Base-by-base conservation (phyloP, 805 yeast species). In the Starmerella davenportii region DNA sequence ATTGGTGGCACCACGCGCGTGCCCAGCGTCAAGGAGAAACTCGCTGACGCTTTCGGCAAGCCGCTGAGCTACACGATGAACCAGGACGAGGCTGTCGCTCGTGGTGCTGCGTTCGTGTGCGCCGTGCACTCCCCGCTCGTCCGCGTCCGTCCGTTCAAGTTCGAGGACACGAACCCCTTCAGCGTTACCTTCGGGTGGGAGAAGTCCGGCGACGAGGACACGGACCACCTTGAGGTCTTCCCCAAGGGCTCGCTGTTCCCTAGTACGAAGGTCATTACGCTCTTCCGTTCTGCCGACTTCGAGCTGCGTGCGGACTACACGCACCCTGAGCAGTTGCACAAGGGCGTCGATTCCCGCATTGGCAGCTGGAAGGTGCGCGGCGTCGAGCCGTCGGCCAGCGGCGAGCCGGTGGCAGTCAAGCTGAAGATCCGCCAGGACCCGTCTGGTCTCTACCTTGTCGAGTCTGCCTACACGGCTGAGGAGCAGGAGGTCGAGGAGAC, bases 1-100 rank as follows among this genome's bases (percentile, higher is more conserved):
- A 78, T 90, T 58, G 99, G 99, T 67, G 99, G 99, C 53, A 79
- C 93, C 60, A 80, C 95, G 51, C 84, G 99, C 72, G 93, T 90
- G 50, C 99, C 99, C 59, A 65, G 79, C 40, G 68, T 90, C 59
- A 90, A 90, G 72, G 71, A 76, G 51, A 77, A 72, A 57, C 70
- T 90, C 52, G 51, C 78, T 51, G 79, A 76, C 57, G 68, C 79
- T 49, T 82, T 90, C 59, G 80, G 80, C 60, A 79, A 79, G 66
- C 76, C 67, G 53, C 69, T 90, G 58, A 80, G 95, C 30, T 79
- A 79, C 69, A 92, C 96, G 52, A 74, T 92, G 65, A 90, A 90
- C 72, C 95, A 85, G 68, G 99, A 90, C 60, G 99, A 90, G 71
- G 95, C 98, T 47, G 79, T 87, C 60, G 96, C 98, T 41, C 81